A percentile compares a stretch with the other conserved stretches of the same genome.
Conservation (phyloP, 2,329 filamentous ascomycete genomes). For the Exophiala calicioides region DNA sequence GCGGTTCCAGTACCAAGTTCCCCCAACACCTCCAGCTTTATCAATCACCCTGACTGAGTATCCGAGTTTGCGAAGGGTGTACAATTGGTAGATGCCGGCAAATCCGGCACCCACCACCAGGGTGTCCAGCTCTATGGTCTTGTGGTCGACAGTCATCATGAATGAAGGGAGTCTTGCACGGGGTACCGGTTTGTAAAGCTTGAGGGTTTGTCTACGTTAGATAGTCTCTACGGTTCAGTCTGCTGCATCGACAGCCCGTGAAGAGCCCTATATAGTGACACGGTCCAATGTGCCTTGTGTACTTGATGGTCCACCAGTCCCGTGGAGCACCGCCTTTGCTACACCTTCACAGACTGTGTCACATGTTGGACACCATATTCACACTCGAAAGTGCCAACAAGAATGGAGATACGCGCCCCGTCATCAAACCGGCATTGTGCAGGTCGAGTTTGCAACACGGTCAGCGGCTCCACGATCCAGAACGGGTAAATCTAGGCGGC, state of each 20-base stretch:
- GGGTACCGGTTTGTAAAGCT: too few species aligned
- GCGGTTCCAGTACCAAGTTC: slow-evolving; percentile 42
- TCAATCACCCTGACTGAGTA: slow-evolving; percentile 54
- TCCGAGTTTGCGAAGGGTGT: slow-evolving; percentile 54
- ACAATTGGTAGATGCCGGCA: slow-evolving; percentile 54
- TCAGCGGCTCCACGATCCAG: slow-evolving; percentile 4
- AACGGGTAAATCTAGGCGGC: slow-evolving; percentile 13
- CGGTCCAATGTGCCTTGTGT: slow-evolving; percentile 4
- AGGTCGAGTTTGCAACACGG: slow-evolving; percentile 2
- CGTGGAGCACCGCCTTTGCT: slow-evolving; percentile 1
- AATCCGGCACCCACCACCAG: slow-evolving; percentile 36
- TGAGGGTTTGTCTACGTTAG: too few species aligned
- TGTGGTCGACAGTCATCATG: slow-evolving; percentile 7
- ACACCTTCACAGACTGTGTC: neutral
- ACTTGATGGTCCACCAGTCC: neutral
- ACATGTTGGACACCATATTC: slow-evolving; percentile 1
- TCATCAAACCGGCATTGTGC: slow-evolving; percentile 1
- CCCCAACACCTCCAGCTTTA: slow-evolving; percentile 47
- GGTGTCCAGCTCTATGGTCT: slow-evolving; percentile 30
- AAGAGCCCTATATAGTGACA: slow-evolving; percentile 8
- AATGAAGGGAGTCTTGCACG: slow-evolving; percentile 1
- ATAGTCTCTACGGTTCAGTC: slow-evolving; percentile 1
- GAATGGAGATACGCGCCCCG: neutral
- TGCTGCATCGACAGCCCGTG: slow-evolving; percentile 1
- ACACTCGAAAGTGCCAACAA: slow-evolving; percentile 3